Conservation (phyloP, 2,329 filamentous ascomycete genomes). For the Tolypocladium guangdongense region DNA sequence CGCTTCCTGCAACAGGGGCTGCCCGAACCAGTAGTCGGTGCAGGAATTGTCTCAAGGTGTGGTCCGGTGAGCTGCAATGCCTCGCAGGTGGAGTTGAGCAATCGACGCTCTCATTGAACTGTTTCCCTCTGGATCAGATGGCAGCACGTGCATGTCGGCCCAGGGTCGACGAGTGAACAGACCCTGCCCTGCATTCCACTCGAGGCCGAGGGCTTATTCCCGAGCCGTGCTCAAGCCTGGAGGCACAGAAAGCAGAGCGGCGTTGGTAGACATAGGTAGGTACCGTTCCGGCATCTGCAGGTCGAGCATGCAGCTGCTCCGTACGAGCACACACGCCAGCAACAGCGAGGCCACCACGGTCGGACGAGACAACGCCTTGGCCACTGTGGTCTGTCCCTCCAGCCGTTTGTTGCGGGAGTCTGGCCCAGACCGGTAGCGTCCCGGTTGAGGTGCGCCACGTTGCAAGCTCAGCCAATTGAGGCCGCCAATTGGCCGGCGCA, state of each 20-base stretch:
- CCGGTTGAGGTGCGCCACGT: constrained; percentile 1
- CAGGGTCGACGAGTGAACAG: neutral
- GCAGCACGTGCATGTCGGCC: neutral
- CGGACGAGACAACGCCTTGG: no score
- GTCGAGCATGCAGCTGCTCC: neutral
- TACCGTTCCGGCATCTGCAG: neutral
- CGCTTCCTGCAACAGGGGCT: neutral
- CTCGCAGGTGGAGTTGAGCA: neutral
- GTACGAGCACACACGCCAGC: neutral
- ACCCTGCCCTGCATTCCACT: neutral
- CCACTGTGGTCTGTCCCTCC: no score
- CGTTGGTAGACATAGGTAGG: no score
- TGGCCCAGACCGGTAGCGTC: neutral
- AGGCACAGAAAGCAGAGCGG: no score
- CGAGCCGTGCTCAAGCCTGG: neutral
- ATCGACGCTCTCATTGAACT: neutral
- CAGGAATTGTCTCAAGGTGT: neutral
- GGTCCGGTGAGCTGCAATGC: neutral
- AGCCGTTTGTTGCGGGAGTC: neutral
- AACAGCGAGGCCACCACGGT: neutral
- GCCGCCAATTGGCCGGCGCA: neutral
- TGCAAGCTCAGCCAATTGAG: constrained; percentile 4
- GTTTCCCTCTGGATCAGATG: neutral
- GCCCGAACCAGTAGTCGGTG: neutral
- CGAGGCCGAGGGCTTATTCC: no score